Conservation (phyloP, 1,284 basidiomycete genomes). For the Ustilago shanxiensis region DNA sequence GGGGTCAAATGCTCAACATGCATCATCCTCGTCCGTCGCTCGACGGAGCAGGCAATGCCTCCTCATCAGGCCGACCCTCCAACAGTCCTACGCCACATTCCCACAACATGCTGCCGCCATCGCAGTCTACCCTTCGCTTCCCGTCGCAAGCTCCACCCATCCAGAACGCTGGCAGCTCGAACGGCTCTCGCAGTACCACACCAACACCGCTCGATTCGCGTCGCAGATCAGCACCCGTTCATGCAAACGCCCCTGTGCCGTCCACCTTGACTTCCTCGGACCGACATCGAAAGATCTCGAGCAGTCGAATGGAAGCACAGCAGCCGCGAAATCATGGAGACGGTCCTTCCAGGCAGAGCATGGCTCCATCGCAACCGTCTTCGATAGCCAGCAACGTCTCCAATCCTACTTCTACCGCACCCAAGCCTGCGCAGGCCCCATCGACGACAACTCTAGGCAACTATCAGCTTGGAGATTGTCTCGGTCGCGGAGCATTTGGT, state of each 20-base stretch:
- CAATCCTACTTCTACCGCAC: neutral
- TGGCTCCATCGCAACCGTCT: neutral
- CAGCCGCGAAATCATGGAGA: neutral
- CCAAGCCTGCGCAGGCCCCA: conserved; percentile 6
- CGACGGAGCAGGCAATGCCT: conserved; percentile 13
- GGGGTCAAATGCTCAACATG: conserved; percentile 5
- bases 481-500: conserved; percentile 93
- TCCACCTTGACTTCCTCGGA: conserved; percentile 1
- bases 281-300: conserved; percentile 4
- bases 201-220: conserved; percentile 21
- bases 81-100: neutral
- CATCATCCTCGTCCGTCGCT: conserved; percentile 19
- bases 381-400: neutral
- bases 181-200: neutral
- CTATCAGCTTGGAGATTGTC: conserved; percentile 81
- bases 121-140: conserved; percentile 40
- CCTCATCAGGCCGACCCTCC: conserved; percentile 6
- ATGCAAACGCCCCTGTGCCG: neutral
- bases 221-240: conserved; percentile 23
- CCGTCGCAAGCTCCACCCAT: conserved; percentile 23
- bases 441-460: conserved; percentile 27
- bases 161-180: conserved; percentile 1
- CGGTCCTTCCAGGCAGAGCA: conserved; percentile 8
- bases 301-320: neutral
- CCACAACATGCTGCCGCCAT: conserved; percentile 37